Evolutionary conservation across 2,329 filamentous ascomycete species (phyloP).

Genomic region (Verticillium albo-atrum): DNA sequence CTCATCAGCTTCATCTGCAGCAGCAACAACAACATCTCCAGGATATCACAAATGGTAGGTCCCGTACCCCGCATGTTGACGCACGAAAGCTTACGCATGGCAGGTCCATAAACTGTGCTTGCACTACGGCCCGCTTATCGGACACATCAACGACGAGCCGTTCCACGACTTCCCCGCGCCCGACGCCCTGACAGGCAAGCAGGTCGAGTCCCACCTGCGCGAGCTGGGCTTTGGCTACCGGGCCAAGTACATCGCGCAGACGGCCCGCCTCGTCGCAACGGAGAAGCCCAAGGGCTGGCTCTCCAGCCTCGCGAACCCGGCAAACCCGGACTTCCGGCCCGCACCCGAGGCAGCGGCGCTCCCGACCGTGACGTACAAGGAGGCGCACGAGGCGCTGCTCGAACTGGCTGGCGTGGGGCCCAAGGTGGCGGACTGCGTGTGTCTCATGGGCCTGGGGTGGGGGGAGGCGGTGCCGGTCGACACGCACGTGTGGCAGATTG

Average conservation of each 20-base stretch:
- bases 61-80: neutral
- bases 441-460: constrained; percentile 94
- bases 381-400: constrained; percentile 77
- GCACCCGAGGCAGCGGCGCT: constrained; percentile 36
- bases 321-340: constrained; percentile 54
- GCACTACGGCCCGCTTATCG: constrained; percentile 77
- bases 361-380: constrained; percentile 61
- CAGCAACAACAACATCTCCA: constrained; percentile 95
- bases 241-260: constrained; percentile 86
- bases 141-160: constrained; percentile 60
- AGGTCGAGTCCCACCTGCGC: constrained; percentile 77
- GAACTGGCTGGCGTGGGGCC: constrained; percentile 84
- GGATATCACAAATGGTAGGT: constrained; percentile 88
- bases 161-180: constrained; percentile 89
- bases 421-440: constrained; percentile 96
- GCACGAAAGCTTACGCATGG: neutral
- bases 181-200: constrained; percentile 62
- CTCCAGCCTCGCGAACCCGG: constrained; percentile 70
- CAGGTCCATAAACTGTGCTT: constrained; percentile 81
- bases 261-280: constrained; percentile 68
- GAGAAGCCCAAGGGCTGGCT: constrained; percentile 73
- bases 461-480: constrained; percentile 92
- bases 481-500: constrained; percentile 98
- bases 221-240: constrained; percentile 90
- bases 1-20: constrained; percentile 95